Base-by-base conservation (phyloP, 1,284 basidiomycete species). In the Pseudomicrostroma phylloplanum region DNA sequence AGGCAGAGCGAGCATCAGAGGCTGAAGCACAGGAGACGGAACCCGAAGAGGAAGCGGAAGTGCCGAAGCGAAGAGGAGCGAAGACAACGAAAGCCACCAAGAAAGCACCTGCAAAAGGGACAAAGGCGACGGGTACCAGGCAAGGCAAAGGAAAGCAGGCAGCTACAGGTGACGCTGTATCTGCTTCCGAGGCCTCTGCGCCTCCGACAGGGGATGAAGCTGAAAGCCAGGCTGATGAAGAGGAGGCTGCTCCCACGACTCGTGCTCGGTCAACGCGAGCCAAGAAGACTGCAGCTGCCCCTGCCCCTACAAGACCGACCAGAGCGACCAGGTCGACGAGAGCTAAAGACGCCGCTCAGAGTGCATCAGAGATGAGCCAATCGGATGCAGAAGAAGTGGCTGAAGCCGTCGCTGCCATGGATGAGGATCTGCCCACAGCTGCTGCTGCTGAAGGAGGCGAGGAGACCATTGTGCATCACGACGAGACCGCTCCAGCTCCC, bases 21-120 rank as follows among this genome's bases (percentile, higher is more conserved):
- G 43, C 55, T 1, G 36, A 48, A 43, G 59, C 58, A 51, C 6
- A n/a, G 54, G 26, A 57, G 6, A 41, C 21, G 21, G 39, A 58
- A 6, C 49, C 49, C 13, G 57, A 60, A 23, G 55, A n/a, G 8
- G 53, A 56, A 1, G 61, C 55, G 15, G 63, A 70, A 25, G 30
- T 21, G 56, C 58, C 49, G 53, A 6, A 43, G 51, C 63, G 59
- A 59, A 67, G 60, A 25, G 42, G 60, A 30, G 58, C 55, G 43
- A 23, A 51, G 21, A 30, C 56, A 26, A 60, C 53, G 58, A 55
- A 60, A 43, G 60, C 15, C 40, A 54, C 42, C 26, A 40, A 48
- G 46, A 48, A n/a, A 11, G 46, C 46, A 11, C 46, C 46, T 11
- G 23, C 17, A 11, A 48, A 48, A 23, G 23, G n/a, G 46, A 48